Percentiles rank a stretch among this genome's conserved stretches.
phyloP scores from a whole-genome alignment of 2,329 filamentous ascomycete genomes.

The Fusarium virguliforme region DNA sequence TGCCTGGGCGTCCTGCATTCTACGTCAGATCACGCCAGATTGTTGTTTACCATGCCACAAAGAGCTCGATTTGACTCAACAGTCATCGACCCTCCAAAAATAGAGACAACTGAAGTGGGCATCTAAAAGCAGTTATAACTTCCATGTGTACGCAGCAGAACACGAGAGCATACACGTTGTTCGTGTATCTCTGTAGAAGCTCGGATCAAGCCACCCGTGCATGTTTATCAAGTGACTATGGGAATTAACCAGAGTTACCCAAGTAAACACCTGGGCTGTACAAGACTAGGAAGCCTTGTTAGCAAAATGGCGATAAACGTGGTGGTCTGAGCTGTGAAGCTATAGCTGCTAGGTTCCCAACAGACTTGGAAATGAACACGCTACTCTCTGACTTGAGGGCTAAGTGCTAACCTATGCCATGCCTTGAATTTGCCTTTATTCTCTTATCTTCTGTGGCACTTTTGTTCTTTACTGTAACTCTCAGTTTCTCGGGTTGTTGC shows the following conservation, averaged over 20 bases:
- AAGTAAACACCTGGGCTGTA: not conserved
- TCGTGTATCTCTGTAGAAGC: not conserved
- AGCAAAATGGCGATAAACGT: not conserved
- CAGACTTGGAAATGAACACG: no score
- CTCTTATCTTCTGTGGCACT: not conserved
- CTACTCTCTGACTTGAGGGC: not conserved
- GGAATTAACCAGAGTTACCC: constrained; percentile 2
- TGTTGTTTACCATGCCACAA: constrained; percentile 5
- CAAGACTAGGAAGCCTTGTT: not conserved
- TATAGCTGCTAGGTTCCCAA: not conserved
- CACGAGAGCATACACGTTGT: not conserved
- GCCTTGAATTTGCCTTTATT: not conserved
- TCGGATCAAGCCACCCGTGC: no score
- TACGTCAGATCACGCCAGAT: constrained; percentile 22
- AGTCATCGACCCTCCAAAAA: not conserved
- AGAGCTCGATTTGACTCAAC: not conserved
- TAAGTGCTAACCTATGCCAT: no score
- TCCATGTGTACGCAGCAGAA: constrained; percentile 1
- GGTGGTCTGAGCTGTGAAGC: not conserved
- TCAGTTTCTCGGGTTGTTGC: not conserved
- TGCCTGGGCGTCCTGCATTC: constrained; percentile 11
- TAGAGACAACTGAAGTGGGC: not conserved
- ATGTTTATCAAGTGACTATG: not conserved
- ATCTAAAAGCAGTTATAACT: not conserved
- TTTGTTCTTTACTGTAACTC: not conserved